Evolutionary conservation across 1,139 yeast species (phyloP), one percentile per base, ranked within the genome.

Genomic region (Taphrina populina): DNA sequence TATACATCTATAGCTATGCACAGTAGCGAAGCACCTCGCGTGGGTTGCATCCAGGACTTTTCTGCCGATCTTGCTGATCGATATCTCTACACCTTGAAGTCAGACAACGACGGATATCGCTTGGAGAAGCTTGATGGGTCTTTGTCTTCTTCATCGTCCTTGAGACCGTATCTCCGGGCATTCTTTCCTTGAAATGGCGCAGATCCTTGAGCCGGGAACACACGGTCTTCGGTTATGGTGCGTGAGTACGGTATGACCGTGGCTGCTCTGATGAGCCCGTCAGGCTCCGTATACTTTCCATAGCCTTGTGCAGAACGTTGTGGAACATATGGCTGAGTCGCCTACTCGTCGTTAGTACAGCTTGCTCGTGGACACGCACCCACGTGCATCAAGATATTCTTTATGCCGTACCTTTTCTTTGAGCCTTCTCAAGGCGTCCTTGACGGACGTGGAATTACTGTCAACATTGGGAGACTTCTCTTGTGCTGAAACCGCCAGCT

Each of bases 221-320:
- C n/a, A 33, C 24, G 24, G n/a, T 24, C 52, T 10, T 26, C 43
- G 5, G 19, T 3, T 3, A 33, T 17, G 10, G 24, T 30, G 11
- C 53, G 43, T 20, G 44, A 20, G 10, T 32, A 37, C 2, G 54
- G 54, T 7, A 39, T 30, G 20, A 39, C 46, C 11, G 54, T 49
- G 17, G 54, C 46, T 8, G 54, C 44, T n/a, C 54, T 30, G 19
- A 21, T 29, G 13, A n/a, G 46, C 13, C 21, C 32, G 11, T 49
- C 54, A n/a, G 41, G 44, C 20, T 35, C 43, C 17, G 54, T 49
- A 19, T 49, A 49, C 20, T 49, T 49, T 7, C 54, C 54, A 21
- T 49, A 49, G n/a, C 54, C 54, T 30, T 40, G 44, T 11, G 54
- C 54, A 1, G 54, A 29, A 17, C 44, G 29, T 26, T 49, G 44